phyloP scores from a whole-genome alignment of 2,329 filamentous ascomycete species.

The Ophiosphaerella narmari region DNA sequence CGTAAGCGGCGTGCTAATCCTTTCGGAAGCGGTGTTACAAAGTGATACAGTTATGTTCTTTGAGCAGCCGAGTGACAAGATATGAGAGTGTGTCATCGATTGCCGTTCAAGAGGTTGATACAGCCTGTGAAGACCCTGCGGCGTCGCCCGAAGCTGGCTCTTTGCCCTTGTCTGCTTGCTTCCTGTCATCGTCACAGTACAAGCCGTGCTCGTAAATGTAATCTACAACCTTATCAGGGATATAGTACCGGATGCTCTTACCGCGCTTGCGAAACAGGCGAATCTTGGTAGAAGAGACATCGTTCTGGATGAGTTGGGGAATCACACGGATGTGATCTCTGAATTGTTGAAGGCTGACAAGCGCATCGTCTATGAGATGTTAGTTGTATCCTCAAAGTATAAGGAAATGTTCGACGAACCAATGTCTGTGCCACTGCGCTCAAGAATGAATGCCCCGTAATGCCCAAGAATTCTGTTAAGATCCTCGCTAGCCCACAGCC shows the following conservation, averaged over 20 bases:
- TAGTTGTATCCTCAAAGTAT: conserved; percentile 6
- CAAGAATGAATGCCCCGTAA: conserved; percentile 84
- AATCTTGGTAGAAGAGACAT: conserved; percentile 82
- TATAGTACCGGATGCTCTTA: conserved; percentile 49
- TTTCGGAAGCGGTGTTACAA: conserved; percentile 18
- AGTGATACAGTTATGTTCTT: no score
- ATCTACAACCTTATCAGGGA: conserved; percentile 46
- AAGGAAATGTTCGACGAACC: conserved; percentile 21
- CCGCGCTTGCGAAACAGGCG: conserved; percentile 65
- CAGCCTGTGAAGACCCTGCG: conserved; percentile 27
- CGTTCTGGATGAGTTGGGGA: conserved; percentile 84
- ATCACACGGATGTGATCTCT: conserved; percentile 88
- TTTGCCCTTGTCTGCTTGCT: conserved; percentile 42
- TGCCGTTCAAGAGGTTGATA: conserved; percentile 18
- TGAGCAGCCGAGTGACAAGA: no score
- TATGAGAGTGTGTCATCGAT: neutral
- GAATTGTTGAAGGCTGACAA: conserved; percentile 80
- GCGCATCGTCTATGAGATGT: conserved; percentile 68
- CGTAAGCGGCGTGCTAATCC: conserved; percentile 19
- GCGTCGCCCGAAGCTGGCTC: conserved; percentile 27
- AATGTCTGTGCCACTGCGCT: conserved; percentile 85
- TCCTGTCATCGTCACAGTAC: conserved; percentile 47
- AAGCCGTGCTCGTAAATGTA: conserved; percentile 48
- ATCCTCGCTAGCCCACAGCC: conserved; percentile 82
- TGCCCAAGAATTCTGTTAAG: conserved; percentile 84